A percentile compares a stretch with the other conserved stretches of the same genome.
Conservation (phyloP, 2,329 filamentous ascomycete species). For the Pseudomassariella vexata region DNA sequence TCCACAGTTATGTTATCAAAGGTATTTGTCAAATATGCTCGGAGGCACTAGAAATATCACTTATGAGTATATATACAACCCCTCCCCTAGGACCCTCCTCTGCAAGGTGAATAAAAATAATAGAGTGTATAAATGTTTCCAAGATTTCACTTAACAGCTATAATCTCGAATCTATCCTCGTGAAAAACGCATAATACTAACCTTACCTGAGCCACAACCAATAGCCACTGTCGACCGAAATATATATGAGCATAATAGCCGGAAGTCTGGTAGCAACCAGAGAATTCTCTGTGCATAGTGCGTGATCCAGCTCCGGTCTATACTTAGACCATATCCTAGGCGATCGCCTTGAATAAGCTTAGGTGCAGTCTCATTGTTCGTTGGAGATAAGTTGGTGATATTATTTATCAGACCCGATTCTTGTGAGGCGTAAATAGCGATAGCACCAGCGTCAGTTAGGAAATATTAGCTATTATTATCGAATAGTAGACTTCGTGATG, state of each 20-base stretch:
- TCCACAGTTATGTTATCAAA: too few relatives aligned
- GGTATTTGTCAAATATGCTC: too few relatives aligned
- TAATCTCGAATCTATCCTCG: too few relatives aligned
- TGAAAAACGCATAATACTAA: constrained; percentile 1
- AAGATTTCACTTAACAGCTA: not conserved
- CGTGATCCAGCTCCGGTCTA: not conserved
- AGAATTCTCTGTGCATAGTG: not conserved
- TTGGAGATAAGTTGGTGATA: too few relatives aligned
- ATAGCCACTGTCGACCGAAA: not conserved
- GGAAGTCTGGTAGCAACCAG: constrained; percentile 1
- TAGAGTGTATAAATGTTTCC: not conserved
- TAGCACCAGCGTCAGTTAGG: constrained; percentile 1
- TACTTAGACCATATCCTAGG: not conserved
- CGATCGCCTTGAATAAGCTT: not conserved
- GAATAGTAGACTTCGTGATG: not conserved
- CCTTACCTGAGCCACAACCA: not conserved
- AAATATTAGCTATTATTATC: not conserved
- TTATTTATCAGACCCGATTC: too few relatives aligned
- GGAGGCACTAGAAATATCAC: too few relatives aligned
- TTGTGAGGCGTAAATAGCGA: constrained; percentile 1
- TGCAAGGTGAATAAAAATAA: constrained; percentile 1
- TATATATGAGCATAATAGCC: not conserved
- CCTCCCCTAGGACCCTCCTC: not conserved
- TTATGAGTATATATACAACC: too few relatives aligned
- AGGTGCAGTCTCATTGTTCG: too few relatives aligned